Evolutionary conservation across 495 filamentous ascomycete species (phyloP).

Genomic region (Aspergillus funiculosus): DNA sequence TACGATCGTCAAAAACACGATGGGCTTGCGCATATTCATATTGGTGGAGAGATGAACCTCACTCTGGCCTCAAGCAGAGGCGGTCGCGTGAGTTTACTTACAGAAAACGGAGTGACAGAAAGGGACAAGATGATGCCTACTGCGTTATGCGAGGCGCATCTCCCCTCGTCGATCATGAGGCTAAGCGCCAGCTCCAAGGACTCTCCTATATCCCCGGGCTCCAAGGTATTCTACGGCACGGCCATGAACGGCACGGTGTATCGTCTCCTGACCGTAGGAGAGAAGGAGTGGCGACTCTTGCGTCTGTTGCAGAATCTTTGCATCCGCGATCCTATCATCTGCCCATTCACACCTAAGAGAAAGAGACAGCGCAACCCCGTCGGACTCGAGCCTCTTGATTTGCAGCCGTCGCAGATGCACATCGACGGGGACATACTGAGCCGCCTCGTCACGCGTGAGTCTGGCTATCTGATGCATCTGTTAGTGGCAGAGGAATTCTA

Average conservation of each 20-base stretch:
- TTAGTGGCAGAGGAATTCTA: slow-evolving; percentile 22
- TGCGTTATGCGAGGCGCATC: slow-evolving; percentile 27
- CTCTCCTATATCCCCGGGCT: slow-evolving; percentile 13
- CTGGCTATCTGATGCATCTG: slow-evolving; percentile 40
- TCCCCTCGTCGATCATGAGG: slow-evolving; percentile 31
- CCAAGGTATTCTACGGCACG: slow-evolving; percentile 46
- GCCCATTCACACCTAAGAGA: slow-evolving; percentile 30
- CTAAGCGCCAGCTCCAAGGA: slow-evolving; percentile 20
- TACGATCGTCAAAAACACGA: slow-evolving; percentile 32
- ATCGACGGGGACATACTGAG: slow-evolving; percentile 63
- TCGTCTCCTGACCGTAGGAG: slow-evolving; percentile 51
- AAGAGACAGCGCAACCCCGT: slow-evolving; percentile 23
- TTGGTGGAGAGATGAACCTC: slow-evolving; percentile 27
- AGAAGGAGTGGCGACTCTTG: slow-evolving; percentile 55
- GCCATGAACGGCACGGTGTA: slow-evolving; percentile 61
- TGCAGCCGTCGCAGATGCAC: slow-evolving; percentile 47
- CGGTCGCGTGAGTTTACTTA: slow-evolving; percentile 31
- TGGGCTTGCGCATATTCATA: slow-evolving; percentile 36
- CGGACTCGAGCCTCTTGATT: slow-evolving; percentile 29
- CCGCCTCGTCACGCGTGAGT: slow-evolving; percentile 43
- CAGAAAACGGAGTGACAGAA: slow-evolving; percentile 19
- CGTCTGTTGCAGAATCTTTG: slow-evolving; percentile 58
- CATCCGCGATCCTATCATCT: slow-evolving; percentile 32
- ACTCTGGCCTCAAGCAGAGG: slow-evolving; percentile 32
- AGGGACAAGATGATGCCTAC: slow-evolving; percentile 23